Evolutionary conservation across 2,329 filamentous ascomycete species (phyloP), one percentile per base, ranked within the genome.

Genomic region (Anisogramma anomala): DNA sequence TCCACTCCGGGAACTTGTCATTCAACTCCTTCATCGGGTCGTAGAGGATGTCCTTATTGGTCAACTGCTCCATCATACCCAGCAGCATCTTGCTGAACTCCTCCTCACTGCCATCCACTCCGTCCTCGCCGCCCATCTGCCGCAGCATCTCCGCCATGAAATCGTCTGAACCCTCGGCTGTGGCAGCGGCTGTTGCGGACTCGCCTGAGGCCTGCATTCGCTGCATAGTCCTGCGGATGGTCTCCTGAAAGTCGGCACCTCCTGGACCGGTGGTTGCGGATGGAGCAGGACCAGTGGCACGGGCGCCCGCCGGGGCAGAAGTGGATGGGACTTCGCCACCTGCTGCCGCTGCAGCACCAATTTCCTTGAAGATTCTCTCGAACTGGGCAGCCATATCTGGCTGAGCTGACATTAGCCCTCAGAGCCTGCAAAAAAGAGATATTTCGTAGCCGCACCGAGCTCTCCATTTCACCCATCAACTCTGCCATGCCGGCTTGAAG

Each of bases 51-150:
- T 96, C 91, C 67, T 94, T 96, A 62, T 94, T 94, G 3, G 91
- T 96, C 48, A 98, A 72, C 61, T 98, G 88, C 64, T 96, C 86
- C 89, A 98, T 96, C 86, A 96, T 94, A 40, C 84, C 84, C 72
- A 94, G 77, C 45, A 98, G 74, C 78, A 96, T 86, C 65, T 94
- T 89, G 43, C 85, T 87, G 54, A 96, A 84, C 52, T 94, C 87
- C 53, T 91, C 87, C 42, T 95, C 86, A 45, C 67, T 68, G 11
- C 66, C 69, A 25, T 66, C 68, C 11, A 44, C 13, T 3, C 45
- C 45, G 14, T 37, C 45, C 2, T 68, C 72, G 6, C 77, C 71
- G 17, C 74, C 72, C 65, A 95, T 80, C 48, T 91, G 84, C 60
- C 91, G 91, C 55, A 98, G 72, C 68, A 98, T 79, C 58, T 95